These are phyloP conservation scores for Acanthochlamys bracteata DNA, from an alignment of 106 monocot genomes.

Conservation along the genomic window DNA sequence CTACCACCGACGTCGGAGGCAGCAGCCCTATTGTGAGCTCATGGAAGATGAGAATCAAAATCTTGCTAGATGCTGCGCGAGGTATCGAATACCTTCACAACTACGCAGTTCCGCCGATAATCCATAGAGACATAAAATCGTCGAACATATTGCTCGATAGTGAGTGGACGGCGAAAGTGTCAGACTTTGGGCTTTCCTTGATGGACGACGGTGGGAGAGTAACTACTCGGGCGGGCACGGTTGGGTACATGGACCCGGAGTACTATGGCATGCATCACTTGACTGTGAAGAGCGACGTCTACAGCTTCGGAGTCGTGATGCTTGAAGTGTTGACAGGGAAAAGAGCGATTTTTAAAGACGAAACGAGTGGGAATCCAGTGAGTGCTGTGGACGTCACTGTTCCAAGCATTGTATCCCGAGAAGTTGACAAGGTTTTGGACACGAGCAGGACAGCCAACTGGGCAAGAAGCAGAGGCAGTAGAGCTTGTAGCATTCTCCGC, in stretches of 20 bases:
- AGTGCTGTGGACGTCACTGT: constrained; percentile 72
- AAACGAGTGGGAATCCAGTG: constrained; percentile 21
- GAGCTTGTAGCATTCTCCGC: constrained; percentile 75
- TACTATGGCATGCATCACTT: constrained; percentile 78
- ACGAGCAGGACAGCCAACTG: constrained; percentile 18
- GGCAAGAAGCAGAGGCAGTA: constrained; percentile 62
- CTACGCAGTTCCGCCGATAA: constrained; percentile 53
- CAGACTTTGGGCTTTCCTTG: constrained; percentile 78
- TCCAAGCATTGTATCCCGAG: constrained; percentile 42
- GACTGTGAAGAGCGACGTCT: constrained; percentile 84
- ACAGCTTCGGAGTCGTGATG: constrained; percentile 83
- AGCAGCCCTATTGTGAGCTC: constrained; percentile 13
- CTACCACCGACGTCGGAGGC: background rate
- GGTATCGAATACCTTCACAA: constrained; percentile 60
- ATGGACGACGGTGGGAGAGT: constrained; percentile 29
- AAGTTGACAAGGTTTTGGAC: constrained; percentile 46
- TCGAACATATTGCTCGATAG: constrained; percentile 60
- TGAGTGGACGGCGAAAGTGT: constrained; percentile 57
- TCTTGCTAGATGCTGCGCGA: constrained; percentile 42
- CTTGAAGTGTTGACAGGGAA: constrained; percentile 68
- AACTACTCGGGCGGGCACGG: constrained; percentile 49
- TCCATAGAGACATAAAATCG: constrained; percentile 69
- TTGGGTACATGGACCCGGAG: constrained; percentile 96
- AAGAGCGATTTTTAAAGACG: constrained; percentile 37
- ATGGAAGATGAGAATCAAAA: constrained; percentile 46